phyloP scores from a whole-genome alignment of 176 grass and related monocot species.

The Aechmea fasciata region DNA sequence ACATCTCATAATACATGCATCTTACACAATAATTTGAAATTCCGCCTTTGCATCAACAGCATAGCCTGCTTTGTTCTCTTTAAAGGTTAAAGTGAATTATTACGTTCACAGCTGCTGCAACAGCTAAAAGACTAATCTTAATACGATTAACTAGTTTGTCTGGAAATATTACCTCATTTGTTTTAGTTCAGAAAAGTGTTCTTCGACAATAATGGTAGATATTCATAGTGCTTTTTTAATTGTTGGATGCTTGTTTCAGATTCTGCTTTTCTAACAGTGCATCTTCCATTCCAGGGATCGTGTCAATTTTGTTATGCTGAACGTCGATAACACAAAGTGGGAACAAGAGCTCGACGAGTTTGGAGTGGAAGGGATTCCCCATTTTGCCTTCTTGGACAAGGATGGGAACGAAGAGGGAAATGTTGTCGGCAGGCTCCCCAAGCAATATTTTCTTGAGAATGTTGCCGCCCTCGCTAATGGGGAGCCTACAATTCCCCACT shows the following conservation, averaged over 20 bases:
- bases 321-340: constrained; percentile 98
- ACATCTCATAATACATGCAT: not conserved
- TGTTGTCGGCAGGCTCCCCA: constrained; percentile 78
- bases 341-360: constrained; percentile 97
- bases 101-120: too few relatives aligned
- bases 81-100: not conserved
- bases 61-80: not conserved
- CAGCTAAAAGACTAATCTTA: too few relatives aligned
- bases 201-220: too few relatives aligned
- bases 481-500: constrained; percentile 62
- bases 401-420: constrained; percentile 92
- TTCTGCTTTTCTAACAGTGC: not conserved
- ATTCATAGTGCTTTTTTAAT: not conserved
- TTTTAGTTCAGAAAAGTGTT: not conserved
- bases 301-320: constrained; percentile 96
- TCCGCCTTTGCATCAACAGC: not conserved
- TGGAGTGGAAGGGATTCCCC: constrained; percentile 93
- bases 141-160: not conserved
- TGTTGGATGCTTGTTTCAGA: not conserved
- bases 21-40: not conserved
- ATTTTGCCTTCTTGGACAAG: constrained; percentile 88
- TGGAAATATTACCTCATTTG: not conserved
- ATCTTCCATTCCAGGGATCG: constrained; percentile 36
- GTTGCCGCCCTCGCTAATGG: constrained; percentile 74
- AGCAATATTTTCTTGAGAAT: constrained; percentile 81